These are phyloP conservation scores for Sphagnum tenellum DNA, from an alignment of 225 moss, liverwort and hornwort species.

Conservation along the genomic window DNA sequence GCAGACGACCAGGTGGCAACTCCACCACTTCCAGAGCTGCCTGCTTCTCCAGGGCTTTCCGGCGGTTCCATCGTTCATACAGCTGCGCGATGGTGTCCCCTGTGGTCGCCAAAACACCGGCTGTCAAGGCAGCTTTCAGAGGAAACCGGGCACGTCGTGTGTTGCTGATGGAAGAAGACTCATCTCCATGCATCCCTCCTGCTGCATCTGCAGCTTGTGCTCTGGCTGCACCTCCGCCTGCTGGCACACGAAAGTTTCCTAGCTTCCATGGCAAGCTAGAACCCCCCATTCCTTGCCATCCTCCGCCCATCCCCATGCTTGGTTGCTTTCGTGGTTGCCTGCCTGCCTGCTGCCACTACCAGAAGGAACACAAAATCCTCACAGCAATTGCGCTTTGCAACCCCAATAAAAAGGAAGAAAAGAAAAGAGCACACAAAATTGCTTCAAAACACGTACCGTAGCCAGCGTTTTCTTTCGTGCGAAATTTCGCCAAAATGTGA, in stretches of 20 bases:
- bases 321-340: no score
- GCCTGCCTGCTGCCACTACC: no score
- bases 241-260: conserved; percentile 9
- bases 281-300: conserved; percentile 17
- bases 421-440: no score
- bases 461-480: no score
- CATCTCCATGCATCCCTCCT: conserved; percentile 25
- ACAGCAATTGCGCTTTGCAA: no score
- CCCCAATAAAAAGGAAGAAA: no score
- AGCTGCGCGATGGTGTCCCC: conserved; percentile 85
- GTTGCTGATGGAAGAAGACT: conserved; percentile 3
- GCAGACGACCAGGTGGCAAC: conserved; percentile 3
- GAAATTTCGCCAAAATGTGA: no score
- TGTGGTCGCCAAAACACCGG: conserved; percentile 57
- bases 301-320: conserved; percentile 21
- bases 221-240: conserved; percentile 9
- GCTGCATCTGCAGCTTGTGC: conserved; percentile 11
- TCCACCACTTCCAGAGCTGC: conserved; percentile 12
- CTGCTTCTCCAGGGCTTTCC: conserved; percentile 15
- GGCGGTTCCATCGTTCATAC: conserved; percentile 34
- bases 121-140: conserved; percentile 69
- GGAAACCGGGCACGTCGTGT: conserved; percentile 46
- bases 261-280: conserved; percentile 11
- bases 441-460: no score
- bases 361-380: no score